Percentiles rank a stretch among this genome's conserved stretches.
These are phyloP conservation scores for Trichosporon asahii DNA, from an alignment of 1,284 basidiomycete genomes.

Conservation along the genomic window DNA sequence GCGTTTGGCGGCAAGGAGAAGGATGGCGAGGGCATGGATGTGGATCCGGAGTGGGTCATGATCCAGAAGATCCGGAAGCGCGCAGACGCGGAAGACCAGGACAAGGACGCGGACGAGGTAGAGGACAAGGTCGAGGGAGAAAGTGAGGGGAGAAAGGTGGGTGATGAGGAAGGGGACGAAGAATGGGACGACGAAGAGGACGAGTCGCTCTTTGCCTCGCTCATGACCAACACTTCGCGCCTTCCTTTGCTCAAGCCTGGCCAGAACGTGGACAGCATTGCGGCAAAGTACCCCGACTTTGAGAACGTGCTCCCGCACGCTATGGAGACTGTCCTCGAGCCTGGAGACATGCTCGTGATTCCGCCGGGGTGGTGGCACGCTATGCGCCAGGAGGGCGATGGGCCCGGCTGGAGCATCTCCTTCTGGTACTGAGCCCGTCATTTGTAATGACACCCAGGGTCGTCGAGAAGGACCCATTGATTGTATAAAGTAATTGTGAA, in stretches of 20 bases:
- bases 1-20: conserved; percentile 45
- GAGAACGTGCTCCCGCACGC: conserved; percentile 63
- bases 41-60: neutral
- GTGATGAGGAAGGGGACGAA: neutral
- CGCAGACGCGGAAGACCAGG: neutral
- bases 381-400: conserved; percentile 67
- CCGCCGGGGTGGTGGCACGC: conserved; percentile 93
- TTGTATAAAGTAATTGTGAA: too few species aligned
- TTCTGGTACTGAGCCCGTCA: conserved; percentile 45
- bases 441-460: neutral
- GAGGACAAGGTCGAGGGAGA: too few species aligned
- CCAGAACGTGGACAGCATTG: neutral
- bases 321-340: conserved; percentile 62
- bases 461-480: too few species aligned
- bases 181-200: conserved; percentile 4
- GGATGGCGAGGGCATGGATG: neutral
- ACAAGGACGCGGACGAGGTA: neutral
- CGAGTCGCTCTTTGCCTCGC: conserved; percentile 20
- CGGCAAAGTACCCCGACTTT: conserved; percentile 54
- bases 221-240: conserved; percentile 54
- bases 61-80: neutral
- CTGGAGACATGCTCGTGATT: conserved; percentile 81
- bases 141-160: too few species aligned
- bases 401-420: conserved; percentile 49
- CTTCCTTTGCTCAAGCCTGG: conserved; percentile 43